These are phyloP conservation scores for Capsicum chinense DNA, from an alignment of 257 asterid species.

Conservation along the genomic window DNA sequence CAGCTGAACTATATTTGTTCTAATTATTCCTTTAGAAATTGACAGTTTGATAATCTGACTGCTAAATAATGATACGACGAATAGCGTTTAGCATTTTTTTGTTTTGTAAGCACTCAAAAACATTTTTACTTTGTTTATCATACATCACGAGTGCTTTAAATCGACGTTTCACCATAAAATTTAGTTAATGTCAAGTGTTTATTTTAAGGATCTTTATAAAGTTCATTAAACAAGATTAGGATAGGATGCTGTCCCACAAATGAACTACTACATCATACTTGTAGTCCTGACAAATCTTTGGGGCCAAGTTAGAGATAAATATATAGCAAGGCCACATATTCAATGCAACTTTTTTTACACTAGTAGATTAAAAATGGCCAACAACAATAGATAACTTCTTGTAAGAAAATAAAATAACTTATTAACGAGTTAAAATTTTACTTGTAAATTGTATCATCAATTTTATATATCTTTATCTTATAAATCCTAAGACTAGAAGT, in stretches of 20 bases:
- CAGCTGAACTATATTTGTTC: no score
- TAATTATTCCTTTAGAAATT: neutral
- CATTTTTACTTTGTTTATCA: neutral
- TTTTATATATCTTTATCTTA: no score
- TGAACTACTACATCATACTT: neutral
- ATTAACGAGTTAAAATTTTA: neutral
- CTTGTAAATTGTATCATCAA: neutral
- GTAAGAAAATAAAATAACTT: neutral
- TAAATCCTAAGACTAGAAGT: neutral
- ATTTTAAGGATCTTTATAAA: slow-evolving; percentile 7
- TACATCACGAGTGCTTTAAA: neutral
- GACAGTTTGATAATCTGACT: neutral
- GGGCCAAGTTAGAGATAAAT: slow-evolving; percentile 40
- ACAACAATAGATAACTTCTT: neutral
- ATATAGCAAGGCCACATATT: neutral
- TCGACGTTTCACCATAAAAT: neutral
- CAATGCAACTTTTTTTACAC: neutral
- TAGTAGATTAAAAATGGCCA: neutral
- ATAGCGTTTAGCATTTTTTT: no score
- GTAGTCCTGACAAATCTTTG: slow-evolving; percentile 31
- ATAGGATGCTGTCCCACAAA: slow-evolving; percentile 8
- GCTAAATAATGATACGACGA: neutral
- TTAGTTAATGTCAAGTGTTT: neutral
- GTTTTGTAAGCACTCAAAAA: neutral
- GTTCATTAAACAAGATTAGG: neutral